These are phyloP conservation scores for Daedaleopsis nitida DNA, from an alignment of 768 basidiomycete species.

Conservation along the genomic window DNA sequence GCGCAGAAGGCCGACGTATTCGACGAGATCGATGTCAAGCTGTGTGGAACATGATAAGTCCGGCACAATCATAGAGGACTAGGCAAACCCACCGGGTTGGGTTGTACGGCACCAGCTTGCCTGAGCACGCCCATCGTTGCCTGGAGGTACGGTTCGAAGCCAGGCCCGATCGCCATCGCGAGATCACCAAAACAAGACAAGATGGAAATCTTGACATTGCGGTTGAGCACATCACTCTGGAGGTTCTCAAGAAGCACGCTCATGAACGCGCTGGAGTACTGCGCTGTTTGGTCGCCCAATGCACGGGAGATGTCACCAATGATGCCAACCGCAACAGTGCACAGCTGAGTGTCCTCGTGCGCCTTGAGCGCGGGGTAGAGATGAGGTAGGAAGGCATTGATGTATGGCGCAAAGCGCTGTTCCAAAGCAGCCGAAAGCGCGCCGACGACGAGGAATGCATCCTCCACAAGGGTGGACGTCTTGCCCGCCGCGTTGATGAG, in stretches of 20 bases:
- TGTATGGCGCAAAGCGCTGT: constrained; percentile 76
- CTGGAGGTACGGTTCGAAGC: constrained; percentile 86
- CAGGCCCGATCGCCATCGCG: constrained; percentile 84
- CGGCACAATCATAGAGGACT: not conserved
- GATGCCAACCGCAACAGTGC: constrained; percentile 93
- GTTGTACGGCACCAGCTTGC: constrained; percentile 87
- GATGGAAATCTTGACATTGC: constrained; percentile 97
- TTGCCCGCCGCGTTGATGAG: constrained; percentile 88
- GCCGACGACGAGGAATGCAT: constrained; percentile 93
- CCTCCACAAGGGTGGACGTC: constrained; percentile 93
- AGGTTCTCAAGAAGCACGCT: constrained; percentile 88
- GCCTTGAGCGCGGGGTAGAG: constrained; percentile 88
- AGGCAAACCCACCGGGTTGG: constrained; percentile 70
- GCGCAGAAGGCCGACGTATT: constrained; percentile 86
- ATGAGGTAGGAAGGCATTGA: constrained; percentile 81
- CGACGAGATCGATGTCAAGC: constrained; percentile 89
- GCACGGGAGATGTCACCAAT: constrained; percentile 97
- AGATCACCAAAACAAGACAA: constrained; percentile 96
- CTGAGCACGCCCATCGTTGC: constrained; percentile 89
- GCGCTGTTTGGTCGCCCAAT: constrained; percentile 78
- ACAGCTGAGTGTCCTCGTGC: constrained; percentile 94
- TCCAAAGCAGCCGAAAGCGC: constrained; percentile 76
- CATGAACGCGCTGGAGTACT: constrained; percentile 91
- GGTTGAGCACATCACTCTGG: constrained; percentile 85
- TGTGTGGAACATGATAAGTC: constrained; percentile 19